Conservation (phyloP, 345 rosid genomes). For the Aegle marmelos region DNA sequence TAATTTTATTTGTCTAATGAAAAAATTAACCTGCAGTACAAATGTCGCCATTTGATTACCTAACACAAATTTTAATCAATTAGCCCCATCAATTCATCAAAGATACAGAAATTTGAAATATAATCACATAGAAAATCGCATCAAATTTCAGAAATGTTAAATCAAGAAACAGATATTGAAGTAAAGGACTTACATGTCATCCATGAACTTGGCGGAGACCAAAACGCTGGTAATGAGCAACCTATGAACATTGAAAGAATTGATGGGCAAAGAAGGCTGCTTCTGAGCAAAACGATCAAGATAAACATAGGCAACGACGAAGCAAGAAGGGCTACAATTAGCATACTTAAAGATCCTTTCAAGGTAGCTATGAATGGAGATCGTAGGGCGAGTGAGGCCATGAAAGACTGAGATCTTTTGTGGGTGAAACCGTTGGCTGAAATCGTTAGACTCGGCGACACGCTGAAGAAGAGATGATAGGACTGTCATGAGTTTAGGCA, state of each 20-base stretch:
- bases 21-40: neutral
- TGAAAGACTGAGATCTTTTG: conserved; percentile 50
- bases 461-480: conserved; percentile 53
- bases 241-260: conserved; percentile 64
- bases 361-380: conserved; percentile 61
- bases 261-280: conserved; percentile 54
- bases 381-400: conserved; percentile 52
- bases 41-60: neutral
- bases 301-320: conserved; percentile 68
- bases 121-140: neutral
- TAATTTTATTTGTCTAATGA: neutral
- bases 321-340: conserved; percentile 71
- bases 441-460: conserved; percentile 47
- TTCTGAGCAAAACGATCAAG: conserved; percentile 58
- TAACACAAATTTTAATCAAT: neutral
- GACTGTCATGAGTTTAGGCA: conserved; percentile 46
- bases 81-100: neutral
- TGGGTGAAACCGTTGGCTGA: conserved; percentile 27
- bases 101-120: neutral
- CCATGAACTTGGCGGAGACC: conserved; percentile 83
- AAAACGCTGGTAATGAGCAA: conserved; percentile 70
- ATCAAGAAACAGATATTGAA: neutral
- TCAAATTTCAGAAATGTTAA: neutral
- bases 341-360: conserved; percentile 74
- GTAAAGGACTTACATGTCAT: conserved; percentile 57